Evolutionary conservation across 768 basidiomycete species (phyloP).

Genomic region (Dentipellis fragilis): DNA sequence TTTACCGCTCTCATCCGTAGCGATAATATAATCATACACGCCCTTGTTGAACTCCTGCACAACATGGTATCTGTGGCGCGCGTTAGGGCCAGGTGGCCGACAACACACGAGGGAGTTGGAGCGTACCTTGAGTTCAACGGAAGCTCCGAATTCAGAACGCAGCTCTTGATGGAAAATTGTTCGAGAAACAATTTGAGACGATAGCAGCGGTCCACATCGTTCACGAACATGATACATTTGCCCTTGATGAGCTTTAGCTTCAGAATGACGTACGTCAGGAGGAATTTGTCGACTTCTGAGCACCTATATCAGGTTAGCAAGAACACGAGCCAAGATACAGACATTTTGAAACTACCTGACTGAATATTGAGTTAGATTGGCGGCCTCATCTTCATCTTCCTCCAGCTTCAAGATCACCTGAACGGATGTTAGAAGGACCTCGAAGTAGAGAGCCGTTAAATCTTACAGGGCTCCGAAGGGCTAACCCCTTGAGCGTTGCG

Average conservation of each 20-base stretch:
- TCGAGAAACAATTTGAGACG: slow-evolving; percentile 96
- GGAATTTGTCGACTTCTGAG: slow-evolving; percentile 94
- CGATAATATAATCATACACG: slow-evolving; percentile 97
- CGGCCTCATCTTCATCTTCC: slow-evolving; percentile 76
- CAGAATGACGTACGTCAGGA: slow-evolving; percentile 90
- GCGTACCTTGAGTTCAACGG: slow-evolving; percentile 82
- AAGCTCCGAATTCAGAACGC: slow-evolving; percentile 92
- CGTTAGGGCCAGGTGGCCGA: slow-evolving; percentile 2
- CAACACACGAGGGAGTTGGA: neutral
- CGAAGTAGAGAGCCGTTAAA: neutral
- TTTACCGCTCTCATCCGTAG: slow-evolving; percentile 80
- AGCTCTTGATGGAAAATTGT: slow-evolving; percentile 93
- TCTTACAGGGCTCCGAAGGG: slow-evolving; percentile 79
- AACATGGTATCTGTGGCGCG: slow-evolving; percentile 64
- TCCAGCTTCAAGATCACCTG: slow-evolving; percentile 83
- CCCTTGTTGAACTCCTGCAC: slow-evolving; percentile 99
- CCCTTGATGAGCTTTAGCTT: slow-evolving; percentile 94
- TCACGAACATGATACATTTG: slow-evolving; percentile 94
- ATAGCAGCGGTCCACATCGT: slow-evolving; percentile 90
- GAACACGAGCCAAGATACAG: neutral
- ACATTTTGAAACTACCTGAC: slow-evolving; percentile 15
- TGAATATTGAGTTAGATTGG: slow-evolving; percentile 76
- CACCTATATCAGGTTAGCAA: slow-evolving; percentile 35
- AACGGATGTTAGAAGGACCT: neutral
- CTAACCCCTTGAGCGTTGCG: slow-evolving; percentile 79